A percentile compares a stretch with the other conserved stretches of the same genome.
These are phyloP conservation scores for Pythium sukuiense DNA, from an alignment of 352 stramenopile species.

Conservation along the genomic window DNA sequence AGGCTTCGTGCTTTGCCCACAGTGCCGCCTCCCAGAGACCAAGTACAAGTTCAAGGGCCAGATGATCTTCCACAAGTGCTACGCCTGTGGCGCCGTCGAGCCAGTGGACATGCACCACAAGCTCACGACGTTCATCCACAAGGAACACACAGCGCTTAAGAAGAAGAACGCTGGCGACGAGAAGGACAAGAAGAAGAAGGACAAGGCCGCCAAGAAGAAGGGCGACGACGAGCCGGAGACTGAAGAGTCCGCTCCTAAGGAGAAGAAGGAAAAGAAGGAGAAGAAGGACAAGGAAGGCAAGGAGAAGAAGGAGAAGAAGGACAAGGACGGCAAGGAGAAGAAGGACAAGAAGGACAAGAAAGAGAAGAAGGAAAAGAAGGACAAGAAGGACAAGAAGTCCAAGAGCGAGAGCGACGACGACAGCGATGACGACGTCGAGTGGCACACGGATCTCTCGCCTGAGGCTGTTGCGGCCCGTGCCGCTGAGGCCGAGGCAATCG, in stretches of 20 bases:
- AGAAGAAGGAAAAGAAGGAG: conserved; percentile 68
- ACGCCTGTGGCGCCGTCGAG: conserved; percentile 96
- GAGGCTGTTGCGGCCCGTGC: conserved; percentile 81
- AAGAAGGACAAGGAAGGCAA: conserved; percentile 62
- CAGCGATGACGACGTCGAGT: conserved; percentile 76
- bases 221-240: conserved; percentile 60
- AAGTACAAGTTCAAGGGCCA: conserved; percentile 99
- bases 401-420: conserved; percentile 48
- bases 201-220: conserved; percentile 63
- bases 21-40: conserved; percentile 97
- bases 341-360: conserved; percentile 86
- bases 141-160: conserved; percentile 93
- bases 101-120: conserved; percentile 98
- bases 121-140: conserved; percentile 97
- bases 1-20: conserved; percentile 97
- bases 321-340: conserved; percentile 50
- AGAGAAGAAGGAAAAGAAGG: conserved; percentile 78
- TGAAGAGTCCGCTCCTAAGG: conserved; percentile 56
- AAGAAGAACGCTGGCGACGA: conserved; percentile 82
- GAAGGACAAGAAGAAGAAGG: conserved; percentile 77
- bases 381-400: conserved; percentile 84
- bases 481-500: conserved; percentile 79
- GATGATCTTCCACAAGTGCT: conserved; percentile 98
- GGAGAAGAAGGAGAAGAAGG: conserved; percentile 61
- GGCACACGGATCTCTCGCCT: conserved; percentile 84